Percentiles rank a stretch among this genome's conserved stretches.
Conservation (phyloP, 768 basidiomycete genomes). For the Trichaptum fuscoviolaceum region DNA sequence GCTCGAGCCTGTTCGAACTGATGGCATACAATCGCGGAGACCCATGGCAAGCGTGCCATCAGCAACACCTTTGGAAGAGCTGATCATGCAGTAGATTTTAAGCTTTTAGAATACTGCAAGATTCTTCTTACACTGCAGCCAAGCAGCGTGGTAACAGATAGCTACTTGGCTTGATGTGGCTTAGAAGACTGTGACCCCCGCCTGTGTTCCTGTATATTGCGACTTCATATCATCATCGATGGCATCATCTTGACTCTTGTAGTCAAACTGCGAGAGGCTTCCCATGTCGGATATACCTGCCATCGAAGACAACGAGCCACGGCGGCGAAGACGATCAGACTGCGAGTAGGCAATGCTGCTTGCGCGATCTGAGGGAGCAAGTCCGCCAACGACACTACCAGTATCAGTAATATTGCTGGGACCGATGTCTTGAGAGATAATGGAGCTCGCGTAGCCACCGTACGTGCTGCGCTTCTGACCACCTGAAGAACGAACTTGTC, state of each 20-base stretch:
- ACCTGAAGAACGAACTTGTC: conserved; percentile 56
- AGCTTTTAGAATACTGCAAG: not conserved
- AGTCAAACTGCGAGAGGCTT: conserved; percentile 70
- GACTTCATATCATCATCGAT: conserved; percentile 86
- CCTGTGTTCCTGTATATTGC: conserved; percentile 82
- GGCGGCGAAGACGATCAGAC: conserved; percentile 78
- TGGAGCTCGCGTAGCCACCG: conserved; percentile 80
- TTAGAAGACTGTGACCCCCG: conserved; percentile 82
- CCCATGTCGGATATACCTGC: conserved; percentile 75
- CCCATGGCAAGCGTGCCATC: not conserved
- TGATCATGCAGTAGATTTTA: not conserved
- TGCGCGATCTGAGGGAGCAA: conserved; percentile 39
- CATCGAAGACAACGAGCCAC: conserved; percentile 72
- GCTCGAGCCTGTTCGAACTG: not conserved
- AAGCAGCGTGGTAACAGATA: not conserved
- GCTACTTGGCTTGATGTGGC: not conserved
- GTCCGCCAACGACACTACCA: conserved; percentile 55
- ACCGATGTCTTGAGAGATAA: conserved; percentile 87
- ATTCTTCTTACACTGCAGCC: not conserved
- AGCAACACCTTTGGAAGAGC: not conserved
- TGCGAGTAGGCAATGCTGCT: conserved; percentile 79
- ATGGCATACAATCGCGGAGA: not conserved
- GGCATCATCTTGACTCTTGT: conserved; percentile 86
- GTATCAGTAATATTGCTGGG: conserved; percentile 48
- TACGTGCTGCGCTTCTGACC: conserved; percentile 74